Base-by-base conservation (phyloP, 441 rosid species). In the Adansonia rubrostipa region DNA sequence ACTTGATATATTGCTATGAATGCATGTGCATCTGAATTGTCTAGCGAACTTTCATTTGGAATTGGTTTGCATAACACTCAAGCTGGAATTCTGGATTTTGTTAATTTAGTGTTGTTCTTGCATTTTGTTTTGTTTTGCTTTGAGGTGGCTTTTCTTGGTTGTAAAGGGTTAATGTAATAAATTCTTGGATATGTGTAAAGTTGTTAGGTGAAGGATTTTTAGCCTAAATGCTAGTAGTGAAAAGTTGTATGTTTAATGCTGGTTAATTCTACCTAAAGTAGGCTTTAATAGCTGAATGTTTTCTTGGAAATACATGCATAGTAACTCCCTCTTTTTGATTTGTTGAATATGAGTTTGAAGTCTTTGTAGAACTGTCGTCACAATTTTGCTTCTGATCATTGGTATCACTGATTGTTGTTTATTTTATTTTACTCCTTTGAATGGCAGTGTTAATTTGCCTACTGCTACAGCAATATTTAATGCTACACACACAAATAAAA, bases 191-290 rank as follows among this genome's bases (percentile, higher is more conserved):
- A 28, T 4, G 24, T 71, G 75, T 33, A 28, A 28, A 53, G 24
- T 9, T 71, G 10, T 71, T 53, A 8, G 75, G 60, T 53, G 75
- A 53, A 51, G 9, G 47, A 36, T 71, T 71, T 71, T 71, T 62
- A 51, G 47, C 48, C 11, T 51, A 28, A 51, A 15, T 71, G 15
- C 24, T 9, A 28, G 4, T 71, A 70, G 58, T 13, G 20, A 71
- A 70, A 71, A 15, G 15, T 33, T 71, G 14, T 53, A 71, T 28
- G 10, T 71, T 24, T 28, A 33, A 15, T 33, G 62, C 47, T 9
- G 24, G 33, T 71, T 71, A 33, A 15, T 71, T 71, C 24, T 45
- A 15, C 28, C 17, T 42, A 15, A 71, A 53, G 6, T 24, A 24
- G 45, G 45, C 51, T 71, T 36, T 71, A 51, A 51, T 51, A 45